Percentiles rank a stretch among this genome's conserved stretches.
Conservation (phyloP, 352 stramenopile species). For the Thalassiosira mediterranea region DNA sequence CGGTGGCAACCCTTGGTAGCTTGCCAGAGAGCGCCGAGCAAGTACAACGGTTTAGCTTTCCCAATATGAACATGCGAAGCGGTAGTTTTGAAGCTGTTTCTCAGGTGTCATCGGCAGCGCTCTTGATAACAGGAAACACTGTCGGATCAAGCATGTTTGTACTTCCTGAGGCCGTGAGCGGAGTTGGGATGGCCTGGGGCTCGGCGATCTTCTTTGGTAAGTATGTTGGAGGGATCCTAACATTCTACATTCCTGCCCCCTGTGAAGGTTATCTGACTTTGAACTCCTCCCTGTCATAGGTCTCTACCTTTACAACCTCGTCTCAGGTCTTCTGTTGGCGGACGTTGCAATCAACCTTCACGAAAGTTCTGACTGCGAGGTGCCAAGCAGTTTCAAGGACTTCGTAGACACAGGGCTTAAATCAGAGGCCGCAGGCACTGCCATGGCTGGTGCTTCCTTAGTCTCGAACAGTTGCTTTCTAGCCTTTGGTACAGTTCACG, state of each 20-base stretch:
- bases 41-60: too few relatives aligned
- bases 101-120: conserved; percentile 56
- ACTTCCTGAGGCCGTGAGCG: conserved; percentile 59
- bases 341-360: conserved; percentile 78
- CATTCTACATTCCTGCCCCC: neutral
- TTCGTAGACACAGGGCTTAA: conserved; percentile 68
- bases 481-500: conserved; percentile 52
- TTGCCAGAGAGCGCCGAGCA: too few relatives aligned
- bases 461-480: conserved; percentile 70
- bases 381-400: conserved; percentile 76
- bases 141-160: conserved; percentile 73
- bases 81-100: conserved; percentile 17
- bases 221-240: conserved; percentile 1
- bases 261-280: conserved; percentile 1
- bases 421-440: conserved; percentile 26
- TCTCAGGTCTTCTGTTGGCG: conserved; percentile 69
- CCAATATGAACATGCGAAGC: too few relatives aligned
- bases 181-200: conserved; percentile 55
- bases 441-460: conserved; percentile 55
- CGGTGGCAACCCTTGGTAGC: conserved; percentile 22
- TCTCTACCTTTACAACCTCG: conserved; percentile 67
- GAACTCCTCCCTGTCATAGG: conserved; percentile 22
- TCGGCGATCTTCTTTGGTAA: conserved; percentile 59
- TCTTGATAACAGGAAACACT: conserved; percentile 77
- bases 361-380: conserved; percentile 60